phyloP scores from a whole-genome alignment of 768 basidiomycete species.

The Austroboletus eburneus region DNA sequence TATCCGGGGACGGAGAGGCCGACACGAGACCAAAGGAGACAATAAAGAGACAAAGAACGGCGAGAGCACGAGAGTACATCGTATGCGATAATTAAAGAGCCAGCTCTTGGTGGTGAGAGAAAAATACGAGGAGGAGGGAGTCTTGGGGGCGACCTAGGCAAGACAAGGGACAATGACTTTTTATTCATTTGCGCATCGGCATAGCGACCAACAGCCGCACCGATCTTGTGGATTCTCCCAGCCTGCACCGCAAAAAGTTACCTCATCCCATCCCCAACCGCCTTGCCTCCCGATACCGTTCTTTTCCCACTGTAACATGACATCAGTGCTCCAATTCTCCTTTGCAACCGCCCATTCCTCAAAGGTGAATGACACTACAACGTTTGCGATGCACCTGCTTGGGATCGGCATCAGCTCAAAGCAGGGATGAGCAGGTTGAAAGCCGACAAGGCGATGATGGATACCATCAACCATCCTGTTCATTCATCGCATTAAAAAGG shows the following conservation, averaged over 20 bases:
- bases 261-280: conserved; percentile 70
- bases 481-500: neutral
- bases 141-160: conserved; percentile 26
- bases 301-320: conserved; percentile 38
- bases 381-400: conserved; percentile 70
- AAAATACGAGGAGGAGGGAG: neutral
- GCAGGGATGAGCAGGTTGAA: conserved; percentile 77
- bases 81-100: conserved; percentile 33
- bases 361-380: conserved; percentile 63
- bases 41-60: conserved; percentile 23
- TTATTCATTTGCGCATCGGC: neutral
- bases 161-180: neutral
- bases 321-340: conserved; percentile 45
- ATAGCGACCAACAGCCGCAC: neutral
- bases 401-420: conserved; percentile 84
- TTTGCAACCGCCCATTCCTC: conserved; percentile 73
- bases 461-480: conserved; percentile 77
- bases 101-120: conserved; percentile 30
- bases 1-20: conserved; percentile 25
- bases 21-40: conserved; percentile 20
- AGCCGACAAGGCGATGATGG: conserved; percentile 59
- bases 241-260: conserved; percentile 5
- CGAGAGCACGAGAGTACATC: conserved; percentile 21
- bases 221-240: neutral
- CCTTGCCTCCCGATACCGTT: conserved; percentile 62